Evolutionary conservation across 192 early-diverging fungal species (phyloP).

Genomic region (Coemansia sp.): DNA sequence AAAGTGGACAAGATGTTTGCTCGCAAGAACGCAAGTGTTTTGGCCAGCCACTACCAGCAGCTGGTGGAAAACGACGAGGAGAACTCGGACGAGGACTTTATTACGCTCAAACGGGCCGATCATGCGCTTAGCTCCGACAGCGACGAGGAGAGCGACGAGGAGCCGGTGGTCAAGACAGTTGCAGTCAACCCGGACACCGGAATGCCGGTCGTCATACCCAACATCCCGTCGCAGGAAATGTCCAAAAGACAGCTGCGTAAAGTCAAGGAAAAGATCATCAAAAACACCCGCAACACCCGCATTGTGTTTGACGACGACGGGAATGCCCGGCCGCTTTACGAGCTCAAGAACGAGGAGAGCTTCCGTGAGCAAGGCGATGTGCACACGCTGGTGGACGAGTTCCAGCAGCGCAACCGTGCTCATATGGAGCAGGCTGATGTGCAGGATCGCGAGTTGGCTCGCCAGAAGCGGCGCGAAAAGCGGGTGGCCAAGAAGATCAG

Average conservation of each 20-base stretch:
- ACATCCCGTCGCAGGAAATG: slow-evolving; percentile 44
- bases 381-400: slow-evolving; percentile 60
- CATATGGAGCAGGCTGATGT: slow-evolving; percentile 76
- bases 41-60: slow-evolving; percentile 89
- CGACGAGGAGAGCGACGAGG: slow-evolving; percentile 47
- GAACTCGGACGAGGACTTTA: slow-evolving; percentile 68
- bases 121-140: slow-evolving; percentile 66
- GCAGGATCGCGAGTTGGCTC: slow-evolving; percentile 69
- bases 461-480: slow-evolving; percentile 70
- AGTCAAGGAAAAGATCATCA: slow-evolving; percentile 67
- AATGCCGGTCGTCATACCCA: slow-evolving; percentile 39
- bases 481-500: slow-evolving; percentile 64
- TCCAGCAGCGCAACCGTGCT: slow-evolving; percentile 64
- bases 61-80: slow-evolving; percentile 65
- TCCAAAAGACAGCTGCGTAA: slow-evolving; percentile 54
- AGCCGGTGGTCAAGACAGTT: slow-evolving; percentile 50
- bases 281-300: slow-evolving; percentile 69
- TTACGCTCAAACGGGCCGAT: slow-evolving; percentile 79
- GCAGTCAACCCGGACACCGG: slow-evolving; percentile 34
- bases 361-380: slow-evolving; percentile 77
- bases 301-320: slow-evolving; percentile 95
- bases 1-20: slow-evolving; percentile 92
- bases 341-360: slow-evolving; percentile 75
- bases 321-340: slow-evolving; percentile 67
- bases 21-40: slow-evolving; percentile 84